phyloP scores from a whole-genome alignment of 768 basidiomycete species.

The Mycena sanguinolenta region DNA sequence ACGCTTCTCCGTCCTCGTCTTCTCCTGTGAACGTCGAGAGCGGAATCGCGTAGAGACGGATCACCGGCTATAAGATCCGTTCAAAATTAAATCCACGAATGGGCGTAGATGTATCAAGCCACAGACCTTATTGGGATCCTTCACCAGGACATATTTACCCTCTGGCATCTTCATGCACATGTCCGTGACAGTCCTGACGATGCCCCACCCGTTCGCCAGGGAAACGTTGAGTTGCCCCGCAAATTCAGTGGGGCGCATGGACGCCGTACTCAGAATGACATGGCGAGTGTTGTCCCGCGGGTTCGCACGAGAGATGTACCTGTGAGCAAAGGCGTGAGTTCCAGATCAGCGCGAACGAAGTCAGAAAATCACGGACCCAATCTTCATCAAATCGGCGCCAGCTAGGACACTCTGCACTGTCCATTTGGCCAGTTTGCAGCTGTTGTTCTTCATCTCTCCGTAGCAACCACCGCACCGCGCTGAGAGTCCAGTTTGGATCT shows the following conservation, averaged over 20 bases:
- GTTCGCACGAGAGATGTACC: slow-evolving; percentile 94
- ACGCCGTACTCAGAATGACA: slow-evolving; percentile 94
- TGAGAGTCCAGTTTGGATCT: slow-evolving; percentile 96
- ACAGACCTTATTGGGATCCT: slow-evolving; percentile 96
- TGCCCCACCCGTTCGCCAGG: slow-evolving; percentile 97
- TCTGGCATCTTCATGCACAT: slow-evolving; percentile 97
- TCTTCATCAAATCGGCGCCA: slow-evolving; percentile 96
- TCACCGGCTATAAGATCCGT: slow-evolving; percentile 77
- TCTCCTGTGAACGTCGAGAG: slow-evolving; percentile 85
- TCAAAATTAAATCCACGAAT: slow-evolving; percentile 11
- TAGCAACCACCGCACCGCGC: slow-evolving; percentile 96
- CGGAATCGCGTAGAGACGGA: slow-evolving; percentile 95
- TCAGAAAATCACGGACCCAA: slow-evolving; percentile 76
- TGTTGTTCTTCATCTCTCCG: slow-evolving; percentile 99
- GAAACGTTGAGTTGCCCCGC: slow-evolving; percentile 96
- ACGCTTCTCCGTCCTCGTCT: slow-evolving; percentile 72
- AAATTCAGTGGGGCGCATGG: slow-evolving; percentile 94
- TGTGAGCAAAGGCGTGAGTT: slow-evolving; percentile 47
- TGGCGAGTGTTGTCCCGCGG: slow-evolving; percentile 96
- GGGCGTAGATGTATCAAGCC: slow-evolving; percentile 29
- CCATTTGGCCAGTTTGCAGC: slow-evolving; percentile 97
- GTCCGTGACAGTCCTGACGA: slow-evolving; percentile 95
- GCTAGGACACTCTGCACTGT: slow-evolving; percentile 95
- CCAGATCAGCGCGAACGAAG: slow-evolving; percentile 11
- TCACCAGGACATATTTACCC: slow-evolving; percentile 97